phyloP scores from a whole-genome alignment of 1,284 basidiomycete species.

The Heterobasidion irregulare region DNA sequence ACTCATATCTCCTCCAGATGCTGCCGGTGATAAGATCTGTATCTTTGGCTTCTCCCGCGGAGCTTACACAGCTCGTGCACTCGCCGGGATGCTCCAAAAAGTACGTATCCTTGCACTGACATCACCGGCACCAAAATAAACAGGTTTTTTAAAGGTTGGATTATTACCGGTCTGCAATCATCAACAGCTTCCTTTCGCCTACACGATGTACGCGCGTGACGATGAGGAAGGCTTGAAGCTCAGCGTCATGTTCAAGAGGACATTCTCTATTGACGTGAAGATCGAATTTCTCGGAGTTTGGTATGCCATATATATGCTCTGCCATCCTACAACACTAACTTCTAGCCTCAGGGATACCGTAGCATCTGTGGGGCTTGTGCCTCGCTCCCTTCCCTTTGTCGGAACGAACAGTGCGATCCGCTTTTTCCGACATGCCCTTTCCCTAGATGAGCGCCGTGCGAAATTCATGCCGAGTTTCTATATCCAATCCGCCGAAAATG shows the following conservation, averaged over 20 bases:
- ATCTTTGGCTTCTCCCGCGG: conserved; percentile 61
- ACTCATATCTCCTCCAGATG: conserved; percentile 21
- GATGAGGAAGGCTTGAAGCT: conserved; percentile 24
- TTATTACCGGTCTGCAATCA: conserved; percentile 44
- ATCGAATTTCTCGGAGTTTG: conserved; percentile 49
- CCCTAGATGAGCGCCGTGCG: conserved; percentile 59
- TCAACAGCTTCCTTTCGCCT: conserved; percentile 39
- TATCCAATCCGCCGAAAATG: background rate
- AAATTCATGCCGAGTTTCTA: conserved; percentile 44
- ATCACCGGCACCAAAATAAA: background rate
- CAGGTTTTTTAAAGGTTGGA: conserved; percentile 28
- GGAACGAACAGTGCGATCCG: conserved; percentile 47
- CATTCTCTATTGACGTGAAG: conserved; percentile 37
- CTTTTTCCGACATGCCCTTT: conserved; percentile 58
- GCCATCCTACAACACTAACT: background rate
- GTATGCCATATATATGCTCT: conserved; percentile 18
- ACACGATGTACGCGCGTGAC: conserved; percentile 29
- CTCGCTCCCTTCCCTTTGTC: conserved; percentile 41
- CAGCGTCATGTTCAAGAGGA: conserved; percentile 30
- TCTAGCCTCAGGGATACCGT: conserved; percentile 32
- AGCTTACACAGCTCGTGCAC: conserved; percentile 44
- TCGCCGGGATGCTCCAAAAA: conserved; percentile 50
- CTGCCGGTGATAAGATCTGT: conserved; percentile 43
- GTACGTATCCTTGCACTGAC: conserved; percentile 8
- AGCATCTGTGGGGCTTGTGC: conserved; percentile 35